phyloP scores from a whole-genome alignment of 768 basidiomycete genomes.

The Psilocybe subaeruginosa region DNA sequence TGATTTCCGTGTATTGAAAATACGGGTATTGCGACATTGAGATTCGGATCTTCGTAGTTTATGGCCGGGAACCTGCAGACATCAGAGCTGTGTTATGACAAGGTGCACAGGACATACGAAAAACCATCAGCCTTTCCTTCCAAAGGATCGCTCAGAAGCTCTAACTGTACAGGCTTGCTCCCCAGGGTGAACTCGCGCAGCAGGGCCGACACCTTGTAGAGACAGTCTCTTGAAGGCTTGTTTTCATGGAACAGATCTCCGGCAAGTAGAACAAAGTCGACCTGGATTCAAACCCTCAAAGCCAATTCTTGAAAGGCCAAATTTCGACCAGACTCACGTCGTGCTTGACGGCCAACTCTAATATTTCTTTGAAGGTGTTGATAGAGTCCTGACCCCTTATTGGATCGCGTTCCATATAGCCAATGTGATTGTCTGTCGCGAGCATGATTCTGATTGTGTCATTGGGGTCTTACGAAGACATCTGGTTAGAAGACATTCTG shows the following conservation, averaged over 20 bases:
- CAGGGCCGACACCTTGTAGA: slow-evolving; percentile 88
- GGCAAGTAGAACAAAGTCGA: slow-evolving; percentile 93
- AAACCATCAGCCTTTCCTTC: slow-evolving; percentile 88
- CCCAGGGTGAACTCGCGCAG: slow-evolving; percentile 90
- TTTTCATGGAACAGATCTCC: slow-evolving; percentile 99
- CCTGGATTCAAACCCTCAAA: slow-evolving; percentile 47
- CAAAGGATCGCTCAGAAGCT: slow-evolving; percentile 89
- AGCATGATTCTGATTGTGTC: slow-evolving; percentile 84
- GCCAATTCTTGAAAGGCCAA: slow-evolving; percentile 4
- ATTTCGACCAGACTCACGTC: slow-evolving; percentile 55
- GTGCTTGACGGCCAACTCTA: slow-evolving; percentile 87
- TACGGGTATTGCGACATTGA: slow-evolving; percentile 95
- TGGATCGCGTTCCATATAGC: slow-evolving; percentile 93
- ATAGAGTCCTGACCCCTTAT: slow-evolving; percentile 94
- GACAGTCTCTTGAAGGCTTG: slow-evolving; percentile 85
- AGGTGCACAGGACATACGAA: slow-evolving; percentile 55
- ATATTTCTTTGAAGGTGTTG: slow-evolving; percentile 92
- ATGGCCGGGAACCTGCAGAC: slow-evolving; percentile 84
- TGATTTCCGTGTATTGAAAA: slow-evolving; percentile 99
- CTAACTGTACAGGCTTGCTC: slow-evolving; percentile 87
- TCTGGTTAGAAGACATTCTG: slow-evolving; percentile 4
- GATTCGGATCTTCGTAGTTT: slow-evolving; percentile 96
- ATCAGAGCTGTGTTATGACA: slow-evolving; percentile 1
- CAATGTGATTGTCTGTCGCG: slow-evolving; percentile 96
- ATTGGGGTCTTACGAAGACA: slow-evolving; percentile 47